Evolutionary conservation across 2,329 filamentous ascomycete genomes (phyloP).

Genomic region (Talaromyces sp.): DNA sequence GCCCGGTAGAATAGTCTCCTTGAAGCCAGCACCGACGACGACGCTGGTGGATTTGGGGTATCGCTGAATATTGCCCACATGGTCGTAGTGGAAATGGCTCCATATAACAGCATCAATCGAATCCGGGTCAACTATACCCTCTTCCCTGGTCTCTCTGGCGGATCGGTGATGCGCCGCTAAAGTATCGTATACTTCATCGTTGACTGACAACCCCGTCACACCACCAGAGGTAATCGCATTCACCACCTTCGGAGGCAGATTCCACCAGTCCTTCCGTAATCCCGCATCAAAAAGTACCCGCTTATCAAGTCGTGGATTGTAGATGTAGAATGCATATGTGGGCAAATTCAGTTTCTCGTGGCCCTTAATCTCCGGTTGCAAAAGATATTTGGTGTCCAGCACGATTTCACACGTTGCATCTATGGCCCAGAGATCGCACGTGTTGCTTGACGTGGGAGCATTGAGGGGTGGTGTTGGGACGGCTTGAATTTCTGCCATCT

Average conservation of each 20-base stretch:
- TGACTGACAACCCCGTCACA: not conserved
- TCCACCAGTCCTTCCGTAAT: not conserved
- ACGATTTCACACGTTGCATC: not conserved
- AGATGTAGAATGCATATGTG: not conserved
- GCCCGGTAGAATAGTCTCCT: not conserved
- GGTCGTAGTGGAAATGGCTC: not conserved
- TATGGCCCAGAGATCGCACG: constrained; percentile 11
- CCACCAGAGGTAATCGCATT: not conserved
- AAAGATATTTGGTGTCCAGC: not conserved
- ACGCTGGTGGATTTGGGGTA: not conserved
- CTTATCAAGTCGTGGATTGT: not conserved
- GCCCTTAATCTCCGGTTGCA: not conserved
- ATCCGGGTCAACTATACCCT: not conserved
- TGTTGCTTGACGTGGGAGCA: constrained; percentile 18
- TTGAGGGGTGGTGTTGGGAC: constrained; percentile 14
- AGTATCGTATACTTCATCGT: not conserved
- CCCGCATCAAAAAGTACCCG: not conserved
- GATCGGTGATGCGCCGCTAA: not conserved
- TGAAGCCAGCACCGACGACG: not conserved
- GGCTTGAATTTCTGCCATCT: not conserved
- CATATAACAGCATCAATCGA: not conserved
- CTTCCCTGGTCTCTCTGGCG: not conserved
- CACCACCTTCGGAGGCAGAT: not conserved
- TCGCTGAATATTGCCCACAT: not conserved
- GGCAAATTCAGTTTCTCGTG: not conserved